Conservation (phyloP, 2,329 filamentous ascomycete species). For the Fusarium subtropicale region DNA sequence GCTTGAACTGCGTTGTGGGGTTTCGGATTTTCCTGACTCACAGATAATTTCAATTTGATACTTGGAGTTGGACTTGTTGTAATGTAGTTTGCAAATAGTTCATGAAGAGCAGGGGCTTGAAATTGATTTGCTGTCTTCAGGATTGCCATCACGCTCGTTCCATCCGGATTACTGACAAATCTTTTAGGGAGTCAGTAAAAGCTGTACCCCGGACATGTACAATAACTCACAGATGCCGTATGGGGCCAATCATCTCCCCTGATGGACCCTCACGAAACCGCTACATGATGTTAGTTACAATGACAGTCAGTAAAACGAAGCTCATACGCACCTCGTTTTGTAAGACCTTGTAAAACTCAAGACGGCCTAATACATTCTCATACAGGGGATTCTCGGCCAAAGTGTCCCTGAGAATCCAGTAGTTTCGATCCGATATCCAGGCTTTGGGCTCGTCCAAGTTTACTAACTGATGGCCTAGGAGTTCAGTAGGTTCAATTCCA, state of each 20-base stretch:
- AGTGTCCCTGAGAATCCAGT: not conserved
- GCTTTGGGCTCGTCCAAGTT: not conserved
- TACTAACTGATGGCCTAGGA: not conserved
- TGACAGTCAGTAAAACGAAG: too few species aligned
- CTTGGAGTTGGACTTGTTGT: slow-evolving; percentile 2
- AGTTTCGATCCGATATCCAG: slow-evolving; percentile 3
- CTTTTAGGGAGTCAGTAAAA: not conserved
- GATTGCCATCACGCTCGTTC: not conserved
- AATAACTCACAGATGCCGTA: not conserved
- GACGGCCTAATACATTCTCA: not conserved
- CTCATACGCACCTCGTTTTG: not conserved
- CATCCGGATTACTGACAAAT: slow-evolving; percentile 29
- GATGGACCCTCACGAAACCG: not conserved
- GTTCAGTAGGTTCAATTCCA: not conserved
- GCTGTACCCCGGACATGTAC: not conserved
- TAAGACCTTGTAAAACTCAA: not conserved
- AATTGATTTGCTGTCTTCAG: slow-evolving; percentile 12
- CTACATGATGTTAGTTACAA: not conserved
- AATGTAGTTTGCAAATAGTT: slow-evolving; percentile 25
- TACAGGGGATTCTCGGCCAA: too few species aligned
- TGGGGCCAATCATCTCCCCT: not conserved
- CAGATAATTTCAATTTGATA: slow-evolving; percentile 1
- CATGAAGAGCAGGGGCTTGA: not conserved
- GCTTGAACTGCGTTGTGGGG: too few species aligned
- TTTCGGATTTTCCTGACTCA: slow-evolving; percentile 3